Evolutionary conservation across 805 yeast genomes (phyloP), one percentile per base, ranked within the genome.

Genomic region (Pichia thaimueangensis): DNA sequence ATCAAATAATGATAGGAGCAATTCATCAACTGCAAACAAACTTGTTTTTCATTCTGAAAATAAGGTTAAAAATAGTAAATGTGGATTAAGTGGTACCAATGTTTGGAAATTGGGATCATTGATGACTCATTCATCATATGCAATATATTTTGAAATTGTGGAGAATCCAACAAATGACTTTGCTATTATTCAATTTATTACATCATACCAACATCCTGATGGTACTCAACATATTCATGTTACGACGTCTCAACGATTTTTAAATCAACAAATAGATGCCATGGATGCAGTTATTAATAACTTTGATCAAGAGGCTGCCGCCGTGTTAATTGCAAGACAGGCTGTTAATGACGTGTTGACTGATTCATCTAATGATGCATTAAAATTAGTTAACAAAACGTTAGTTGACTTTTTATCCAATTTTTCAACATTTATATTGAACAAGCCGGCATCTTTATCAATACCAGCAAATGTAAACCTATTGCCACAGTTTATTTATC

Each of bases 281-380:
- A 29, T 43, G 37, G 45, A 37, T n/a, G 28, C 41, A 13, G 52
- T 78, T 34, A 68, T 73, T 30, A 56, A 58, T 9, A 71, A 71
- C 13, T 80, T 80, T 55, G 87, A 80, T 56, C 86, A 81, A 57
- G 86, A 80, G 54, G 81, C 82, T 11, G 82, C 85, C 0, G 71
- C 80, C 4, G 82, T 80, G 0, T 58, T 80, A 32, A 60, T 78
- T 49, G 78, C 83, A 1, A 66, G 86, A 48, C 70, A 71, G 23
- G 73, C 80, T 0, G 62, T 78, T 19, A 56, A 58, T 47, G 70
- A 68, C 48, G 60, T 73, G 34, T 56, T 62, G 45, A 52, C 63
- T 47, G 63, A 60, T 40, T 64, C 63, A 35, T 56, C 63, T 15
- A 51, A 63, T 3, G 67, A 62, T 39, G 47, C 47, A 6, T 69